Percentiles rank a stretch among this genome's conserved stretches.
These are phyloP conservation scores for Trichoderma asperellum DNA, from an alignment of 2,329 filamentous ascomycete genomes.

Conservation along the genomic window DNA sequence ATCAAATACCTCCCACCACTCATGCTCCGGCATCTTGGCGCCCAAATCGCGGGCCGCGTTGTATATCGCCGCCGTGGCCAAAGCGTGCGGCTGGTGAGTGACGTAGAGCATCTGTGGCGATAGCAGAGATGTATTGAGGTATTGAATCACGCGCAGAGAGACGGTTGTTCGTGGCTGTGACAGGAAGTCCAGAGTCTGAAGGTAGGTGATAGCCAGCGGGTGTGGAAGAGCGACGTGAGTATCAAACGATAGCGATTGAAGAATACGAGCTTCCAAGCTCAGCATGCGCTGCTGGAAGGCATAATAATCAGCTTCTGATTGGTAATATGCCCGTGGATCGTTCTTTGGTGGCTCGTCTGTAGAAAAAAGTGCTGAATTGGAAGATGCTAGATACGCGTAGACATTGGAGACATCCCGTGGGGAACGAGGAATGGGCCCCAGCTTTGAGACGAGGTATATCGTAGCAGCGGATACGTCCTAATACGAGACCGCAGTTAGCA, in stretches of 20 bases:
- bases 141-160: slow-evolving; percentile 68
- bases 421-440: slow-evolving; percentile 75
- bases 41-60: slow-evolving; percentile 78
- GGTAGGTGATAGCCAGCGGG: slow-evolving; percentile 84
- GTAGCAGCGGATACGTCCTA: slow-evolving; percentile 81
- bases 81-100: slow-evolving; percentile 84
- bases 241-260: slow-evolving; percentile 78
- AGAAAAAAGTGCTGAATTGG: slow-evolving; percentile 59
- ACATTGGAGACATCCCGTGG: slow-evolving; percentile 82
- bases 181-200: slow-evolving; percentile 82
- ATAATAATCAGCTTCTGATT: slow-evolving; percentile 74
- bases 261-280: slow-evolving; percentile 74
- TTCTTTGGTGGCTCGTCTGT: slow-evolving; percentile 40
- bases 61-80: slow-evolving; percentile 90
- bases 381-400: slow-evolving; percentile 77
- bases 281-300: slow-evolving; percentile 67
- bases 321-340: slow-evolving; percentile 64
- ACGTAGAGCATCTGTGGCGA: slow-evolving; percentile 88
- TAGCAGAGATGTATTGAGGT: slow-evolving; percentile 84
- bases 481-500: background rate
- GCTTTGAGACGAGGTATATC: slow-evolving; percentile 81
- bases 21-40: slow-evolving; percentile 76
- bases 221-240: slow-evolving; percentile 86
- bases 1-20: slow-evolving; percentile 99
- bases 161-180: slow-evolving; percentile 54